Conservation (phyloP, 108 stramenopile genomes). For the Hondaea fermentalgiana region DNA sequence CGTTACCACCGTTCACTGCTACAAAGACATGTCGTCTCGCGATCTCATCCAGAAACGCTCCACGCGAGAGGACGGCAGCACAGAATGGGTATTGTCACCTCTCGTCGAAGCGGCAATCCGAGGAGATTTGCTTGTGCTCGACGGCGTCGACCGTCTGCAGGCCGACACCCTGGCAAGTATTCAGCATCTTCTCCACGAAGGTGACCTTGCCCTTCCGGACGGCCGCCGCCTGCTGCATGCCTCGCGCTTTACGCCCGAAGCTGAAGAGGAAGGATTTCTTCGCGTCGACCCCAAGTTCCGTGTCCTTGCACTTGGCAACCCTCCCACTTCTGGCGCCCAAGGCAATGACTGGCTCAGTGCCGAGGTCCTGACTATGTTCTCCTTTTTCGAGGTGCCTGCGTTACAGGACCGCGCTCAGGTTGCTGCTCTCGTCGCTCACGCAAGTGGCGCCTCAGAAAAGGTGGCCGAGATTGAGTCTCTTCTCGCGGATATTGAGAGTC, state of each 20-base stretch:
- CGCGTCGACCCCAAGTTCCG: neutral
- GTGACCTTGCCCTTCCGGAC: neutral
- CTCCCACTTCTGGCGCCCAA: neutral
- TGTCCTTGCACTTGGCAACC: neutral
- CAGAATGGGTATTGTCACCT: constrained; percentile 64
- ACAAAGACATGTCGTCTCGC: constrained; percentile 62
- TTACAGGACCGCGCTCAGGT: neutral
- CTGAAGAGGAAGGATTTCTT: neutral
- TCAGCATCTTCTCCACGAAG: neutral
- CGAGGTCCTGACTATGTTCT: constrained; percentile 3
- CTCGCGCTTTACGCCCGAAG: neutral
- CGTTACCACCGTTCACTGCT: constrained; percentile 41
- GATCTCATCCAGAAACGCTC: constrained; percentile 63
- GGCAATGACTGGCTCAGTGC: neutral
- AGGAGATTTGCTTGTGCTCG: constrained; percentile 56
- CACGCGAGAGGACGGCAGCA: constrained; percentile 51
- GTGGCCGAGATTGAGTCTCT: neutral
- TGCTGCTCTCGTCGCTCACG: neutral
- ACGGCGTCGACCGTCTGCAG: constrained; percentile 56
- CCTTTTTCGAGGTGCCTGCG: neutral
- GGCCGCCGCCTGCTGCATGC: neutral
- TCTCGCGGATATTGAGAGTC: neutral
- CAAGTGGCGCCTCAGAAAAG: neutral
- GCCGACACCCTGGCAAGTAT: neutral
- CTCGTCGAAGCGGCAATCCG: constrained; percentile 56